Evolutionary conservation across 352 stramenopile genomes (phyloP).

Genomic region (Pythium aquatile): DNA sequence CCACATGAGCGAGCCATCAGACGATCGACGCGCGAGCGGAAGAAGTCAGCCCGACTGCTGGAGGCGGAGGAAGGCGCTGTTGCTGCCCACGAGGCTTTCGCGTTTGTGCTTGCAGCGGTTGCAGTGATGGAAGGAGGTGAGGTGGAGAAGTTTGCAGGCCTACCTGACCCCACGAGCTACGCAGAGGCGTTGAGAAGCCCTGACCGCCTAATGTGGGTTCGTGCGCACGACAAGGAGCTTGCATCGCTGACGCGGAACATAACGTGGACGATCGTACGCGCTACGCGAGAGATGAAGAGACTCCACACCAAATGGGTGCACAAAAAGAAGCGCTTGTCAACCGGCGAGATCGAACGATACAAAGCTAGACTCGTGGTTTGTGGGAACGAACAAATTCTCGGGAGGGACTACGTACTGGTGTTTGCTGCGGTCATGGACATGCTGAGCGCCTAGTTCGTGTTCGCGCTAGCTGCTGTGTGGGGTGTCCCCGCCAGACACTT

Average conservation of each 20-base stretch:
- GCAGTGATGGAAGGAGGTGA: background rate
- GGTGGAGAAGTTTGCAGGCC: background rate
- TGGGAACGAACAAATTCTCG: slow-evolving; percentile 25
- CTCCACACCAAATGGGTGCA: slow-evolving; percentile 35
- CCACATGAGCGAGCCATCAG: background rate
- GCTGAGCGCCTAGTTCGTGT: slow-evolving; percentile 26
- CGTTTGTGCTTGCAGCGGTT: background rate
- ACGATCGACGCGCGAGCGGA: background rate
- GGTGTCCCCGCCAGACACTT: slow-evolving; percentile 26
- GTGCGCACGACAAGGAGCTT: slow-evolving; percentile 2
- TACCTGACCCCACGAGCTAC: background rate
- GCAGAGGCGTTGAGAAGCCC: background rate
- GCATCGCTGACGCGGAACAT: slow-evolving; percentile 9
- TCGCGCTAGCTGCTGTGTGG: slow-evolving; percentile 19
- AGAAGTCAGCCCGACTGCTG: background rate
- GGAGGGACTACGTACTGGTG: slow-evolving; percentile 22
- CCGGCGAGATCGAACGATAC: slow-evolving; percentile 22
- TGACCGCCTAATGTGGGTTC: background rate
- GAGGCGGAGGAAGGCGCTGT: background rate
- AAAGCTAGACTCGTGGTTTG: slow-evolving; percentile 28
- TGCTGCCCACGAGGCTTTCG: background rate
- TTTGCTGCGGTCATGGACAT: slow-evolving; percentile 35
- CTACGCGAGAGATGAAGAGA: background rate
- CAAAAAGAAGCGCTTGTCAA: slow-evolving; percentile 28
- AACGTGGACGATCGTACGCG: slow-evolving; percentile 4